phyloP scores from a whole-genome alignment of 768 basidiomycete genomes.

The Boletus reticuloceps region DNA sequence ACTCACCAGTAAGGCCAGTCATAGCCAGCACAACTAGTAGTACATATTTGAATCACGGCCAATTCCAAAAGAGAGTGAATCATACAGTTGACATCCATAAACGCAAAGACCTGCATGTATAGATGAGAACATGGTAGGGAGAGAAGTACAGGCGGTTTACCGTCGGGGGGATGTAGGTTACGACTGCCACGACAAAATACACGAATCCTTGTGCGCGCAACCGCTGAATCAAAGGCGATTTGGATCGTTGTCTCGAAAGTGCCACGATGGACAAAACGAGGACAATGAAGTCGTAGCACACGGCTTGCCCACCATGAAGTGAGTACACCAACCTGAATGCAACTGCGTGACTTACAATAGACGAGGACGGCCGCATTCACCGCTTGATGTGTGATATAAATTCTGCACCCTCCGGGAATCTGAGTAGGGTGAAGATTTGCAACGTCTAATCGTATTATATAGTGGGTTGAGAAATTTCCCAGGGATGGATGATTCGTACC shows the following conservation, averaged over 20 bases:
- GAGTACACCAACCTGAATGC: background rate
- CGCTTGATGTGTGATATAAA: background rate
- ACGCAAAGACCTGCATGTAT: constrained; percentile 11
- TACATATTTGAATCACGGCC: background rate
- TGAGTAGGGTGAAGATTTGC: background rate
- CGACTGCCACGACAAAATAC: constrained; percentile 17
- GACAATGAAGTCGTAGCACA: constrained; percentile 19
- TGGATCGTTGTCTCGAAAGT: constrained; percentile 13
- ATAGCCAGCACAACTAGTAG: background rate
- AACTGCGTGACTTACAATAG: constrained; percentile 17
- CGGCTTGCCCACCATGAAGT: constrained; percentile 11
- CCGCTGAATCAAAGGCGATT: constrained; percentile 15
- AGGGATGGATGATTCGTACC: constrained; percentile 3
- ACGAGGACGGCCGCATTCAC: constrained; percentile 9
- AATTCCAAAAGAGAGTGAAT: background rate
- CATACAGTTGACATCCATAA: constrained; percentile 2
- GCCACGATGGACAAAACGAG: constrained; percentile 16
- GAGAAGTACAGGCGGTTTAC: background rate
- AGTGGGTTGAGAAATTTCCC: background rate
- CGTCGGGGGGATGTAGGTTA: constrained; percentile 18
- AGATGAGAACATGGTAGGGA: background rate
- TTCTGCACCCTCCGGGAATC: background rate
- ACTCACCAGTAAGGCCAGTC: constrained; percentile 9
- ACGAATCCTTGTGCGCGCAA: constrained; percentile 19
- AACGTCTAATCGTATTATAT: constrained; percentile 10